These are phyloP conservation scores for Rhizopogon rudus DNA, from an alignment of 768 basidiomycete species.

Conservation along the genomic window DNA sequence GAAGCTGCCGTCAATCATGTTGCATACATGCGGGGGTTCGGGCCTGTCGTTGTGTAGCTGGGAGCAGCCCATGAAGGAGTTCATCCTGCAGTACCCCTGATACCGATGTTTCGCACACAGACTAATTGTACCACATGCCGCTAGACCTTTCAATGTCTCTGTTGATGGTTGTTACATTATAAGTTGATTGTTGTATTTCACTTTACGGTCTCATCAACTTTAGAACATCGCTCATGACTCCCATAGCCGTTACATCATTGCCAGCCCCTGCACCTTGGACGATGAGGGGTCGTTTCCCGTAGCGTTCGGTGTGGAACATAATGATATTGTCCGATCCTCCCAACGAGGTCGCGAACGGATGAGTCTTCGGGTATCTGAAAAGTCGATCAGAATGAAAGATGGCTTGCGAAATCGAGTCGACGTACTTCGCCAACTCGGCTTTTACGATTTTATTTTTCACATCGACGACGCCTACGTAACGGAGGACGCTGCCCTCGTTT, in stretches of 20 bases:
- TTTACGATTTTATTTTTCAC: constrained; percentile 65
- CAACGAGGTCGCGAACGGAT: constrained; percentile 94
- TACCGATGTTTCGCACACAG: neutral
- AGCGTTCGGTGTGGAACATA: constrained; percentile 94
- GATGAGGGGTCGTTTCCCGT: constrained; percentile 83
- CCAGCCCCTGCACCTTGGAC: constrained; percentile 97
- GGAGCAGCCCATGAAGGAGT: constrained; percentile 55
- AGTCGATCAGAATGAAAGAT: constrained; percentile 1
- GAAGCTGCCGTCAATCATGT: constrained; percentile 25
- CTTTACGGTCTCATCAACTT: constrained; percentile 32
- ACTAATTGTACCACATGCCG: neutral
- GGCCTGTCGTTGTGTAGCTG: constrained; percentile 51
- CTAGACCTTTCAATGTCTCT: neutral
- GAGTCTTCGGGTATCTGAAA: constrained; percentile 75
- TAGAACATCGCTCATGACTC: constrained; percentile 85
- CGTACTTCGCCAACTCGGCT: constrained; percentile 87
- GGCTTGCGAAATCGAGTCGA: constrained; percentile 5
- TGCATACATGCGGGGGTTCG: constrained; percentile 41
- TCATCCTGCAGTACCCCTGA: constrained; percentile 62
- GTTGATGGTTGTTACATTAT: neutral
- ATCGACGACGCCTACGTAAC: constrained; percentile 95
- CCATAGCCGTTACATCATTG: constrained; percentile 98
- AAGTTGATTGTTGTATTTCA: constrained; percentile 1
- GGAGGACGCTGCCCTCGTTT: constrained; percentile 75
- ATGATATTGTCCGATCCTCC: constrained; percentile 98